A percentile compares a stretch with the other conserved stretches of the same genome.
Evolutionary conservation across 768 basidiomycete species (phyloP).

Genomic region (Mycena rosella): DNA sequence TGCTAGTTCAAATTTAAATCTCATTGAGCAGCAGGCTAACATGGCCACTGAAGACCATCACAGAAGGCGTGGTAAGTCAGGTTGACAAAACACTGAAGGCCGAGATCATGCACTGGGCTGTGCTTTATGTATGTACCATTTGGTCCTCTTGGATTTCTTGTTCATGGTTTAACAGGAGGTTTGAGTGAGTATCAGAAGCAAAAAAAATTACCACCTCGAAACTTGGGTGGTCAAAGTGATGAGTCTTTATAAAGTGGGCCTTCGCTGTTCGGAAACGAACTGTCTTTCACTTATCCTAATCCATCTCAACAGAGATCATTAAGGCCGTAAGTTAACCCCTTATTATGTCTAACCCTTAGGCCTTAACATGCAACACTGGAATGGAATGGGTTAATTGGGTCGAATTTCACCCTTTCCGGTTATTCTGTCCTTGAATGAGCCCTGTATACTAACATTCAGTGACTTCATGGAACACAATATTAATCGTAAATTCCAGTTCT

Average conservation of each 20-base stretch:
- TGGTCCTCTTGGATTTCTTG: background rate
- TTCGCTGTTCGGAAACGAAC: background rate
- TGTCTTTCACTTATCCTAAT: conserved; percentile 26
- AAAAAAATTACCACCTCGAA: conserved; percentile 97
- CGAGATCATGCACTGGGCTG: conserved; percentile 98
- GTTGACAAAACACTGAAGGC: conserved; percentile 93
- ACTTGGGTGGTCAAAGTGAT: conserved; percentile 98
- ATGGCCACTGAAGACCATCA: conserved; percentile 82
- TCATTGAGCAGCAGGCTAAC: background rate
- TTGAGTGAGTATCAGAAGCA: conserved; percentile 92
- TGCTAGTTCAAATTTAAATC: conserved; percentile 38
- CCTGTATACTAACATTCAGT: too few relatives aligned
- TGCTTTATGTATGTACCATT: conserved; percentile 82
- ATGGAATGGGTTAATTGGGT: too few relatives aligned
- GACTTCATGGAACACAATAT: too few relatives aligned
- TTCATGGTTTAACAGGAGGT: conserved; percentile 73
- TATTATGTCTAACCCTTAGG: too few relatives aligned
- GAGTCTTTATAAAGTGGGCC: conserved; percentile 85
- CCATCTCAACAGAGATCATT: conserved; percentile 64
- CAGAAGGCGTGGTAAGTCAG: conserved; percentile 86
- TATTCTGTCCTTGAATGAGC: too few relatives aligned
- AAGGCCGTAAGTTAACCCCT: too few relatives aligned
- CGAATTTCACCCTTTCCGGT: too few relatives aligned
- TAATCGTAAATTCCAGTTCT: too few relatives aligned
- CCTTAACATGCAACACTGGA: too few relatives aligned